These are phyloP conservation scores for Globisporangium cylindrosporum DNA, from an alignment of 352 stramenopile genomes.

Conservation along the genomic window DNA sequence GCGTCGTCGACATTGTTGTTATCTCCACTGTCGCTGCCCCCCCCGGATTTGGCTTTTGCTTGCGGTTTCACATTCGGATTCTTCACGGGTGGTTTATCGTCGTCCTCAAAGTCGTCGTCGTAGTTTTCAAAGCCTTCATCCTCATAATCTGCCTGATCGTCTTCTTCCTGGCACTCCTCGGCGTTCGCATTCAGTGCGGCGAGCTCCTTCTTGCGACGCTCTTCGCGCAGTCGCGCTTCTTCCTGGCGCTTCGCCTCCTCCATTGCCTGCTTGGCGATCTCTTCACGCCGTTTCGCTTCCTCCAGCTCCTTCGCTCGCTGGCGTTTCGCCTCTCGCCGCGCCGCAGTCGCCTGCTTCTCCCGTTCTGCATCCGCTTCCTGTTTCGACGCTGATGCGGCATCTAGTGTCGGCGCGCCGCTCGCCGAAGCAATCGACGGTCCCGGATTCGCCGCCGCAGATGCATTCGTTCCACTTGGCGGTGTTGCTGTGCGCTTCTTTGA, in stretches of 20 bases:
- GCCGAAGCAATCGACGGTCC: slow-evolving; percentile 12
- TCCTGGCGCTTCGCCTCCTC: slow-evolving; percentile 45
- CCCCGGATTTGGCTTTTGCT: slow-evolving; percentile 22
- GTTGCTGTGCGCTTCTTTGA: slow-evolving; percentile 48
- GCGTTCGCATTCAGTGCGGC: slow-evolving; percentile 66
- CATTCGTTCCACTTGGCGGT: neutral
- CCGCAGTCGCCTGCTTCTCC: slow-evolving; percentile 26
- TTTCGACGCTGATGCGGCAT: slow-evolving; percentile 24
- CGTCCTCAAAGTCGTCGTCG: slow-evolving; percentile 53
- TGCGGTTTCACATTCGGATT: slow-evolving; percentile 9
- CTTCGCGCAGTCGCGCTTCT: slow-evolving; percentile 43
- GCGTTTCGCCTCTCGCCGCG: slow-evolving; percentile 46
- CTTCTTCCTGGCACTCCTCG: slow-evolving; percentile 67
- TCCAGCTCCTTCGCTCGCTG: slow-evolving; percentile 52
- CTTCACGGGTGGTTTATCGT: slow-evolving; percentile 24
- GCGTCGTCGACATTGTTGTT: slow-evolving; percentile 19
- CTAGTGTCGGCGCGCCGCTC: neutral
- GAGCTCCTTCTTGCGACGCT: slow-evolving; percentile 46
- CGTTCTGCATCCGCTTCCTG: slow-evolving; percentile 36
- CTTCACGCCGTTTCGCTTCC: slow-evolving; percentile 45
- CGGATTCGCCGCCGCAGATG: neutral
- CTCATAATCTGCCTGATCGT: slow-evolving; percentile 50
- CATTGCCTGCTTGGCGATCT: slow-evolving; percentile 41
- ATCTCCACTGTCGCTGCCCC: neutral
- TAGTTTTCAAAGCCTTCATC: slow-evolving; percentile 71